Percentiles rank a stretch among this genome's conserved stretches.
These are phyloP conservation scores for Eremochloa ophiuroides DNA, from an alignment of 176 grass and related monocot genomes.

Conservation along the genomic window DNA sequence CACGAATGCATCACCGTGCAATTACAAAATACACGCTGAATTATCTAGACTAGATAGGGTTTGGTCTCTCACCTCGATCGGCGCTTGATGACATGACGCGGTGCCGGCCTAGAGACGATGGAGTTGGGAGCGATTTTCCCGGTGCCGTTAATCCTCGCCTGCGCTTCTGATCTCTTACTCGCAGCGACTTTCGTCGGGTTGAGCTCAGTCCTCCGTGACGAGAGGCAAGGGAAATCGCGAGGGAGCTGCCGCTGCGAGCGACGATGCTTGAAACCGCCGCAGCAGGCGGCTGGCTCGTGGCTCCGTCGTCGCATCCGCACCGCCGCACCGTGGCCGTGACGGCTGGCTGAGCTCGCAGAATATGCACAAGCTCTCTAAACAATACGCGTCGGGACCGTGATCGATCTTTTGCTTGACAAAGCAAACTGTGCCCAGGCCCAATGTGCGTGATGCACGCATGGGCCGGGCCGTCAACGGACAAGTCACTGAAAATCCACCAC, in stretches of 20 bases:
- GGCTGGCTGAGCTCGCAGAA: neutral
- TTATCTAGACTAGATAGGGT: no score
- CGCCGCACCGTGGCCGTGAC: neutral
- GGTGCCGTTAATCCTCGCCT: neutral
- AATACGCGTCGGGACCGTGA: neutral
- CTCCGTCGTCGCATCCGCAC: neutral
- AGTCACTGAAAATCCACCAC: no score
- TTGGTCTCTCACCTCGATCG: constrained; percentile 26
- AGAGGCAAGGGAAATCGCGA: neutral
- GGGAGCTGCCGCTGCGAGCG: neutral
- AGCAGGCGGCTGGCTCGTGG: neutral
- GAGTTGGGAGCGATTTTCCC: neutral
- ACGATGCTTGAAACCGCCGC: neutral
- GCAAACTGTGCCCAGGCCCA: neutral
- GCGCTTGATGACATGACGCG: constrained; percentile 28
- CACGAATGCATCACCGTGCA: neutral
- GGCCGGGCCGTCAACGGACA: neutral
- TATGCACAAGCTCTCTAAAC: neutral
- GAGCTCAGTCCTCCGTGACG: neutral
- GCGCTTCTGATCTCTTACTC: neutral
- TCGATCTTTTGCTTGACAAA: no score
- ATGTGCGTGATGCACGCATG: neutral
- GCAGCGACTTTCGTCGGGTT: no score
- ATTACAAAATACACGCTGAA: neutral
- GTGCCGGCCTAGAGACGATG: constrained; percentile 17